Conservation (phyloP, 305 asterid genomes). For the Ilex paraguariensis region DNA sequence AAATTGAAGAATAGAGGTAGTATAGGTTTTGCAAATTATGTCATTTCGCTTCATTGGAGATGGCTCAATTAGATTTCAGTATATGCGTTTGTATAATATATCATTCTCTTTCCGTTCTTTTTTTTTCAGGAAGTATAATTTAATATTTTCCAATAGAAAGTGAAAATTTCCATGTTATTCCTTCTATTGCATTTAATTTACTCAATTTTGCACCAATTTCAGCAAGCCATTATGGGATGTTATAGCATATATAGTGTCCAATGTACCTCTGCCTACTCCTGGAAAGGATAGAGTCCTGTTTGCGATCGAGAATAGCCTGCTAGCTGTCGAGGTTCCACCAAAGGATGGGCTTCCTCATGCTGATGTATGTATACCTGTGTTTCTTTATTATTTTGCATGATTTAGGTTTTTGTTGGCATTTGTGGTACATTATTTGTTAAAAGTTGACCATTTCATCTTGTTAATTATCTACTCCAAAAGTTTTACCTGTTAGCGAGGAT, state of each 20-base stretch:
- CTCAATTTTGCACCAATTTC: slow-evolving; percentile 42
- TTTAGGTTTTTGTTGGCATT: slow-evolving; percentile 5
- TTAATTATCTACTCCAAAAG: not conserved
- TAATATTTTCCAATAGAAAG: no score
- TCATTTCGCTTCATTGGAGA: no score
- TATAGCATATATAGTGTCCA: slow-evolving; percentile 64
- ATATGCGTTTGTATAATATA: no score
- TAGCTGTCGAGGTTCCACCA: slow-evolving; percentile 90
- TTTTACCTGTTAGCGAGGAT: no score
- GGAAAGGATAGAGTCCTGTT: slow-evolving; percentile 88
- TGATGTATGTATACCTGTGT: slow-evolving; percentile 61
- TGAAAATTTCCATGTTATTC: not conserved
- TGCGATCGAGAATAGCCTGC: slow-evolving; percentile 79
- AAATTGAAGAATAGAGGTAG: no score
- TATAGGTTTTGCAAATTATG: no score
- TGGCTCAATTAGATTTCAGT: no score
- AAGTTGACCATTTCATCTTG: slow-evolving; percentile 17
- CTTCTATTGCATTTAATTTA: slow-evolving; percentile 19
- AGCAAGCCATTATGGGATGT: slow-evolving; percentile 97
- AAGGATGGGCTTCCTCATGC: slow-evolving; percentile 94
- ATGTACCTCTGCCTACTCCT: slow-evolving; percentile 91
- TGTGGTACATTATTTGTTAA: slow-evolving; percentile 7
- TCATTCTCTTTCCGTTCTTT: no score
- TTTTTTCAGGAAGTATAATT: no score
- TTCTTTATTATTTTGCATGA: slow-evolving; percentile 5